Conservation (phyloP, 805 yeast species). For the Candida fluviatilis region DNA sequence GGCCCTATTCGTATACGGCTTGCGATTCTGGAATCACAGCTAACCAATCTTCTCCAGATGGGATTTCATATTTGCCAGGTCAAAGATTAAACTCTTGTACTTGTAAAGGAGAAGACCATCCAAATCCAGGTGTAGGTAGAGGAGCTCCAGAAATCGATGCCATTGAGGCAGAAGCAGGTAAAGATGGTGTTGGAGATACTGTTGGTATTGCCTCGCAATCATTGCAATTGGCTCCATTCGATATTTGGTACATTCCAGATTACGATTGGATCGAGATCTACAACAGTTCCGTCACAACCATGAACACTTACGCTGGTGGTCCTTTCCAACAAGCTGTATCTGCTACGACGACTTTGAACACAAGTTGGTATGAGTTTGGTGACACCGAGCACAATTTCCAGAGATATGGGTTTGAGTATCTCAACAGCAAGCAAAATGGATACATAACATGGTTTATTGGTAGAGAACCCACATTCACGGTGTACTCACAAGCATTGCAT, state of each 20-base stretch:
- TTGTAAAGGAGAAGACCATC: slow-evolving; percentile 34
- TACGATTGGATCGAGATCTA: slow-evolving; percentile 72
- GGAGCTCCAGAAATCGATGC: slow-evolving; percentile 75
- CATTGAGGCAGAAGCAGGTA: slow-evolving; percentile 75
- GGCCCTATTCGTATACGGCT: slow-evolving; percentile 37
- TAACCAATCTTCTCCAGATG: slow-evolving; percentile 38
- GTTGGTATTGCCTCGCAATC: slow-evolving; percentile 86
- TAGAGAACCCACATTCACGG: slow-evolving; percentile 66
- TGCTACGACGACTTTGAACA: slow-evolving; percentile 71
- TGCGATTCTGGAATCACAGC: slow-evolving; percentile 40
- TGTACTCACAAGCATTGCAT: slow-evolving; percentile 68
- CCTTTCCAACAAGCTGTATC: slow-evolving; percentile 94
- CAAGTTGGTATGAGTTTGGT: slow-evolving; percentile 76
- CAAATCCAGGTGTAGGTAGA: slow-evolving; percentile 32
- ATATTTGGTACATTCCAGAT: slow-evolving; percentile 92
- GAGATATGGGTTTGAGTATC: slow-evolving; percentile 70
- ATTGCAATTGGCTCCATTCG: slow-evolving; percentile 87
- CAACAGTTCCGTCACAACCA: slow-evolving; percentile 63
- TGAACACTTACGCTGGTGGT: slow-evolving; percentile 90
- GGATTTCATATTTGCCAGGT: slow-evolving; percentile 38
- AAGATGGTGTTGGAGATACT: slow-evolving; percentile 23
- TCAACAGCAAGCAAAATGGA: slow-evolving; percentile 58
- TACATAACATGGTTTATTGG: slow-evolving; percentile 88
- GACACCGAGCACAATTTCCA: slow-evolving; percentile 55
- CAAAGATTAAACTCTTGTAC: slow-evolving; percentile 32